A percentile compares a stretch with the other conserved stretches of the same genome.
These are phyloP conservation scores for Parascedosporium putredinis DNA, from an alignment of 2,329 filamentous ascomycete genomes.

Conservation along the genomic window DNA sequence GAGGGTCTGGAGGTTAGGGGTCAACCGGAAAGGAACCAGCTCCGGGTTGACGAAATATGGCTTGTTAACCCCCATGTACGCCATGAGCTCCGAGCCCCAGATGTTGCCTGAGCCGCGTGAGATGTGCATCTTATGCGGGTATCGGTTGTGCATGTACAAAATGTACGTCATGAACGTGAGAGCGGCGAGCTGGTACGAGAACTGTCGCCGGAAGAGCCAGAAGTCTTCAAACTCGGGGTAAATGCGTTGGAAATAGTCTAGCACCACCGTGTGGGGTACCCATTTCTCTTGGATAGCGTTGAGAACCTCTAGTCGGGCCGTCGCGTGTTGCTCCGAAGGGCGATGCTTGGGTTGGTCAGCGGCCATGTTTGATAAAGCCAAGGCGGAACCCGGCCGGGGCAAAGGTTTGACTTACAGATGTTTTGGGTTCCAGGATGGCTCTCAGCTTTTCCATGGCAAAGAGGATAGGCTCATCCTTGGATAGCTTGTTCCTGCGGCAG, in stretches of 20 bases:
- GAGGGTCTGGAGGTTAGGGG: constrained; percentile 87
- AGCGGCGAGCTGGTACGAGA: constrained; percentile 89
- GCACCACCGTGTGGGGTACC: constrained; percentile 70
- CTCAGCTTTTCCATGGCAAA: constrained; percentile 94
- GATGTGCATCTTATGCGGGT: constrained; percentile 92
- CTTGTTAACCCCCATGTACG: constrained; percentile 72
- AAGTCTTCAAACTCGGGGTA: constrained; percentile 90
- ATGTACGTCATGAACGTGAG: constrained; percentile 98
- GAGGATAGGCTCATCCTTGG: constrained; percentile 89
- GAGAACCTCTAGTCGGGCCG: constrained; percentile 81
- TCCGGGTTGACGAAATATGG: constrained; percentile 93
- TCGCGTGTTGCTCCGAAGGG: constrained; percentile 52
- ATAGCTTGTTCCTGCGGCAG: constrained; percentile 74
- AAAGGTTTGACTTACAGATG: constrained; percentile 32
- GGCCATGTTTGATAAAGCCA: no score
- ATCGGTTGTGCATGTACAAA: constrained; percentile 92
- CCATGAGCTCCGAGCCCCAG: constrained; percentile 92
- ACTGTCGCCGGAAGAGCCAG: constrained; percentile 96
- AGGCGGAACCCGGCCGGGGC: not conserved
- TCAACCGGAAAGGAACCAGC: constrained; percentile 92
- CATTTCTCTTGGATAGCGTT: constrained; percentile 88
- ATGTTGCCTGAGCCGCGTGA: constrained; percentile 80
- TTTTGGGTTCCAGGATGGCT: constrained; percentile 60
- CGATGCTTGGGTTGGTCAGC: not conserved
- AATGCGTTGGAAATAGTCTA: constrained; percentile 80